Evolutionary conservation across 768 basidiomycete genomes (phyloP), one percentile per base, ranked within the genome.

Genomic region (Trametes coccinea): DNA sequence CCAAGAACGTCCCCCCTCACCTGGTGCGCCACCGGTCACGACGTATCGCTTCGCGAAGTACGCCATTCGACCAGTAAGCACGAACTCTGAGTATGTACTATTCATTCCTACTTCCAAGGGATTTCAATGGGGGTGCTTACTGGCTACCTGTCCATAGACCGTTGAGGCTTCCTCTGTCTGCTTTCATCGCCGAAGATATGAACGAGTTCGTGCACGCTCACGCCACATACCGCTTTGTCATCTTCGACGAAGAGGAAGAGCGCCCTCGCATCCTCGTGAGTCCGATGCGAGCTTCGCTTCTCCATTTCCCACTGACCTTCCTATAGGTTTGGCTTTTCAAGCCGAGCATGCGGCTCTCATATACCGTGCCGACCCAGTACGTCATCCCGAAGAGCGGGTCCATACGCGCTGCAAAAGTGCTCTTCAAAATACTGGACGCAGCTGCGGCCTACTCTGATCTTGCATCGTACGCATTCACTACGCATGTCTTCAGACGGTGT

Each of bases 161-260:
- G 0, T 68, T 74, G 2, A 73, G 74, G 55, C 74, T 82, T 30
- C 92, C 92, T 0, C 77, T 95, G 30, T 91, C 92, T 2, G 90
- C 92, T n/a, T 96, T 92, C 74, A 82, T 98, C 33, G 84, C 94
- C 11, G 86, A 93, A 62, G 93, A 97, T 68, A 91, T 98, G 91
- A 82, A 83, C 31, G 96, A 96, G 70, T 88, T 91, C 54, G 89
- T 93, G 4, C 88, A 90, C 56, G 93, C 95, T 1, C 95, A 98
- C 71, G 94, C 95, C 1, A 89, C 90, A 0, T 94, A 98, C 74
- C 90, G 95, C 9, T 98, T 98, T 69, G 82, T 95, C 37, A 75
- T 98, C 34, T 78, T 84, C 14, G 95, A 97, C 61, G 94, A 95
- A 65, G 93, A 96, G 69, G 85, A 89, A 31, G 92, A 93, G 62